Evolutionary conservation across 148 eudicot genomes (phyloP).

Genomic region (Heliosperma pusillum): DNA sequence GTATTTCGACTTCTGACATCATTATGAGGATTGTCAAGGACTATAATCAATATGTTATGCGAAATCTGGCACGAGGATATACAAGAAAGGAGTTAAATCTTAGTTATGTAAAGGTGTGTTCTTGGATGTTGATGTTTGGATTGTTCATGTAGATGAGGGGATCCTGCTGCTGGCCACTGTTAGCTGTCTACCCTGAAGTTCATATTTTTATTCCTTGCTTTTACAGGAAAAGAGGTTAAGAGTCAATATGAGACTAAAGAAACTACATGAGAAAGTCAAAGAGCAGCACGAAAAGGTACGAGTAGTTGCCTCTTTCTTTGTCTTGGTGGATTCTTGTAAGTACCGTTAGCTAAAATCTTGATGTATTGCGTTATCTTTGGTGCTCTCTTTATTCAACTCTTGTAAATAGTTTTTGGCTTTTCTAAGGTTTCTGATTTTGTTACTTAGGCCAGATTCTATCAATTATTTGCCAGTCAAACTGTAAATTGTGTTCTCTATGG

Average conservation of each 20-base stretch:
- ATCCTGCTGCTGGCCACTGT: not conserved
- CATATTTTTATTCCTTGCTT: not conserved
- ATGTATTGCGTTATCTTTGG: not conserved
- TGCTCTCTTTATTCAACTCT: not conserved
- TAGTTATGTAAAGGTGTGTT: constrained; percentile 59
- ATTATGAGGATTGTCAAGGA: constrained; percentile 79
- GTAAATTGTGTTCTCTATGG: not conserved
- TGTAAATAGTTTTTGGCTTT: not conserved
- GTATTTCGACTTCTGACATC: constrained; percentile 77
- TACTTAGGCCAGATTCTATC: not conserved
- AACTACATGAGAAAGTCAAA: constrained; percentile 65
- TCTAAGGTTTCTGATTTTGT: not conserved
- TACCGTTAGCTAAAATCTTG: not conserved
- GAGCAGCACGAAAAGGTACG: constrained; percentile 71
- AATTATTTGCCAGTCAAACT: not conserved
- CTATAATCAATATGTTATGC: constrained; percentile 75
- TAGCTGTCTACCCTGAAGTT: not conserved
- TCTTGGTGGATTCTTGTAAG: not conserved
- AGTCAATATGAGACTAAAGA: constrained; percentile 69
- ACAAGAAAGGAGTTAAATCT: constrained; percentile 68
- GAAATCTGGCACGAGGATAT: constrained; percentile 74
- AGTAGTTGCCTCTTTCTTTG: not conserved
- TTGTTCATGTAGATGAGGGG: not conserved
- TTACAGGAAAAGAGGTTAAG: constrained; percentile 60
- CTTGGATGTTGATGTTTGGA: not conserved